These are phyloP conservation scores for Waltergamsia citrina DNA, from an alignment of 2,329 filamentous ascomycete species.

Conservation along the genomic window DNA sequence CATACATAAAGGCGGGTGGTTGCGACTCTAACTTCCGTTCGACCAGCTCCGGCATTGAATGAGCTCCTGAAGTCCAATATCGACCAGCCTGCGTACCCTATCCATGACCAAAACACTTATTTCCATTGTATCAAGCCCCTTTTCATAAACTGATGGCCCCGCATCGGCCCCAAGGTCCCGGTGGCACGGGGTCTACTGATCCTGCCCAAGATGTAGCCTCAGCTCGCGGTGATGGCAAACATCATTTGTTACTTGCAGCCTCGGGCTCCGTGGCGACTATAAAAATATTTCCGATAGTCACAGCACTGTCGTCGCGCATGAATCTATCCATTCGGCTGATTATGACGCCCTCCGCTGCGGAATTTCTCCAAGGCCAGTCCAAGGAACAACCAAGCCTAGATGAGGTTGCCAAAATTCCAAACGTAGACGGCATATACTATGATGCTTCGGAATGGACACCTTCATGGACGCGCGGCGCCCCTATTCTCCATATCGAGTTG, in stretches of 20 bases:
- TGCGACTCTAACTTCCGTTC: too few species aligned
- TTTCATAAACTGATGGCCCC: too few species aligned
- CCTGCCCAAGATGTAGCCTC: constrained; percentile 19
- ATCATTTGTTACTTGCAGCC: constrained; percentile 31
- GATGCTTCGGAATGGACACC: constrained; percentile 79
- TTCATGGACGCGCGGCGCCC: constrained; percentile 69
- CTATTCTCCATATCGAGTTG: constrained; percentile 85
- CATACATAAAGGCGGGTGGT: too few species aligned
- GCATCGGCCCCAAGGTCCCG: too few species aligned
- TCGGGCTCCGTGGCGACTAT: constrained; percentile 70
- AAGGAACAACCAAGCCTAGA: constrained; percentile 64
- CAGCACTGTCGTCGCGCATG: constrained; percentile 38
- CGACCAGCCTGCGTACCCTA: too few species aligned
- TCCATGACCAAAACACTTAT: too few species aligned
- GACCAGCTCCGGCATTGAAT: too few species aligned
- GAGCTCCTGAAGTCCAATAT: too few species aligned
- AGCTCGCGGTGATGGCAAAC: constrained; percentile 26
- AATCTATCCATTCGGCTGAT: constrained; percentile 76
- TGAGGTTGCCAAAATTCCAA: constrained; percentile 48
- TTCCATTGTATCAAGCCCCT: too few species aligned
- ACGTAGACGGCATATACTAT: constrained; percentile 72
- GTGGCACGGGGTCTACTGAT: too few species aligned
- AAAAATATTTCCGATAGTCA: constrained; percentile 62
- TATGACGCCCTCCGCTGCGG: constrained; percentile 61
- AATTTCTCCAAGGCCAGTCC: constrained; percentile 70